Evolutionary conservation across 768 basidiomycete genomes (phyloP).

Genomic region (Hirschioporus abietinus): DNA sequence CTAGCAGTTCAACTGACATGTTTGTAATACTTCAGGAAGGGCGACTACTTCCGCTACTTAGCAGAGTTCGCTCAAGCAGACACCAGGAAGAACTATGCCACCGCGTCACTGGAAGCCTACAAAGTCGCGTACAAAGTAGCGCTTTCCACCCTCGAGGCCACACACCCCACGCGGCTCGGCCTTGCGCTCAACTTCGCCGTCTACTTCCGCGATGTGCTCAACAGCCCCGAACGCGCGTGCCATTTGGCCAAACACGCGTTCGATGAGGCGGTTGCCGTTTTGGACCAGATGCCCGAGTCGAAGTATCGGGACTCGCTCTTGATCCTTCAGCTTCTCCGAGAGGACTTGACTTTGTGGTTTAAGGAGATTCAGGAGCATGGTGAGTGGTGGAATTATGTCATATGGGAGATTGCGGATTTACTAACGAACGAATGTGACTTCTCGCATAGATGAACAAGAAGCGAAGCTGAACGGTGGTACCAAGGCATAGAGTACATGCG

Average conservation of each 20-base stretch:
- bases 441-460: no score
- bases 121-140: slow-evolving; percentile 85
- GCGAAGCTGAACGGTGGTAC: no score
- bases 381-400: neutral
- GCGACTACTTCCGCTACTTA: slow-evolving; percentile 88
- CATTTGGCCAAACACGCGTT: slow-evolving; percentile 89
- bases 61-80: slow-evolving; percentile 77
- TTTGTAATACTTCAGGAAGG: slow-evolving; percentile 50
- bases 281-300: slow-evolving; percentile 41
- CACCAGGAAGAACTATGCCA: slow-evolving; percentile 63
- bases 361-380: slow-evolving; percentile 52
- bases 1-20: slow-evolving; percentile 1
- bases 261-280: slow-evolving; percentile 70
- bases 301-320: slow-evolving; percentile 73
- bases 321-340: slow-evolving; percentile 76
- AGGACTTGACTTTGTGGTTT: slow-evolving; percentile 85
- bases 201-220: slow-evolving; percentile 84
- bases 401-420: neutral
- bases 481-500: no score
- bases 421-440: neutral
- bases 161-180: slow-evolving; percentile 84
- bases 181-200: slow-evolving; percentile 92
- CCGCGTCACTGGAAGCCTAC: slow-evolving; percentile 78
- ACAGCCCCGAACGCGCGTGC: slow-evolving; percentile 82
- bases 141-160: slow-evolving; percentile 60